Evolutionary conservation across 371 early-diverging fungal genomes (phyloP), one percentile per base, ranked within the genome.

Genomic region (Syncephalastrum sp.): DNA sequence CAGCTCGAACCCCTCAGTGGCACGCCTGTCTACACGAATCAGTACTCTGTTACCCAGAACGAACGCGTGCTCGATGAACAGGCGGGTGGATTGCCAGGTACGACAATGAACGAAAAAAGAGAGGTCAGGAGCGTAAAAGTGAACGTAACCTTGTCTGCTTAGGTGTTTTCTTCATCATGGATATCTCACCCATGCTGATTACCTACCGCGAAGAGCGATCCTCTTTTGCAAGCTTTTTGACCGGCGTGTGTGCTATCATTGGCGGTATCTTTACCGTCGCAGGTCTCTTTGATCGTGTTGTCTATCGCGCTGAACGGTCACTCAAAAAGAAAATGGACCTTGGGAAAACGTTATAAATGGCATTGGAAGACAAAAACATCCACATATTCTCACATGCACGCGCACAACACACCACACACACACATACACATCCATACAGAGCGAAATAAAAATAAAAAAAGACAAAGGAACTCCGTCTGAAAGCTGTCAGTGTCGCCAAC

Each of bases 261-360:
- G 97, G 98, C 45, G 97, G 97, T 43, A 86, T 98, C 19, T 94
- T 91, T 64, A 96, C 98, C 10, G 94, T 97, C 4, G 96, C 97
- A 14, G 90, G 95, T 7, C 78, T 98, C 29, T 65, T 97, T n/a
- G 97, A 97, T 63, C 82, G 87, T 33, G 78, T 89, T 5, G 79
- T 95, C n/a, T 98, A 92, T 78, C 85, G 87, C 21, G 91, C 97
- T 4, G 92, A 92, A 65, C 85, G 85, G 53, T 80, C 86, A 2
- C 58, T 96, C 42, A 85, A 83, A 68, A 80, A 82, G 61, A 96
- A 98, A 71, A 70, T 86, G 54, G 91, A 94, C 57, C 64, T 94
- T 17, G 98, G 96, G n/a, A 98, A 98, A 54, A 67, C 66, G 15
- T 51, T 72, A 23, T 76, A 64, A 62, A 33, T 13, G 7, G 14